Base-by-base conservation (phyloP, 345 rosid genomes). In the Murraya koenigii region DNA sequence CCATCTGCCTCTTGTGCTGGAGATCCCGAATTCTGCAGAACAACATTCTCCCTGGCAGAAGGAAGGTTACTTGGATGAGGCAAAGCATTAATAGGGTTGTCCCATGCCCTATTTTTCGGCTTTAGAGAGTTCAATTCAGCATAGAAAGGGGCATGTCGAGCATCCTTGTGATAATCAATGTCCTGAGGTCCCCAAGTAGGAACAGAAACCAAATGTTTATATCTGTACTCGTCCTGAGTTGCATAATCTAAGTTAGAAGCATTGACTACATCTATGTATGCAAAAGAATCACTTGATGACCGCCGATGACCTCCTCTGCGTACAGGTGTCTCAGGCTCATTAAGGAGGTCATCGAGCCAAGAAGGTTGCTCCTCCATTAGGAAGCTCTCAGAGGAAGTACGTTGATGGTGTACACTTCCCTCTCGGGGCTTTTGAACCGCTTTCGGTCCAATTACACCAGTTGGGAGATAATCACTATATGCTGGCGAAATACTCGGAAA, bases 321-420 rank as follows among this genome's bases (percentile, higher is more conserved):
- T 25, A 88, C 97, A 68, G 98, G 98, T 59, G 93, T 97, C 74
- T 97, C 98, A 0, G 98, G 99, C 83, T 97, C 99, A 36, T 94
- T 90, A 75, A 97, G 97, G 70, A 94, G 95, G 88, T 97, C 99
- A 88, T 97, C 99, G 72, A 94, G 95, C 99, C 99, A 97, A 74
- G 93, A 97, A 74, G 99, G 99, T 81, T 92, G 98, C 82, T 94
- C 98, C 69, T 97, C 99, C 64, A 89, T 73, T 67, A 93, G 77
- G 71, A 89, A 71, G 69, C 94, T 91, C 89, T 94, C 98, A 17
- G 99, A 97, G 55, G 97, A 91, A 81, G 98, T 97, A 35, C 99
- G 88, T 49, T 90, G 98, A 82, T 92, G 98, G 78, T 88, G 91
- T 8, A 79, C 30, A 69, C 82, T 86, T 72, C 87, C 89, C 54